A percentile compares a stretch with the other conserved stretches of the same genome.
Evolutionary conservation across 163 green algal genomes (phyloP).

Genomic region (Coccomyxa subellipsoidea): DNA sequence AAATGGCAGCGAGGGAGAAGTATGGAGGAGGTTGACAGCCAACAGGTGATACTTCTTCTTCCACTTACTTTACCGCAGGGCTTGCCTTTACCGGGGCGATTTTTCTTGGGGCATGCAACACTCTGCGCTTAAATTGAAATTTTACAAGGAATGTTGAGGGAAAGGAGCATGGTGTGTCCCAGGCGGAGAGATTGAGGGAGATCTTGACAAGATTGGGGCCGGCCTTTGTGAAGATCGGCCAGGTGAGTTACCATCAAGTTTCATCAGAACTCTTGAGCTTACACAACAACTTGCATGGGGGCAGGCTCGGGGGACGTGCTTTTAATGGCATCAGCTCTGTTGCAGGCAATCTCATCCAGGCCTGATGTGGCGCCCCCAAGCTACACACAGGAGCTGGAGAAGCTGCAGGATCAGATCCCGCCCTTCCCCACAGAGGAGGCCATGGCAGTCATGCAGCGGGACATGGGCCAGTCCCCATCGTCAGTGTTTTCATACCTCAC

Average conservation of each 20-base stretch:
- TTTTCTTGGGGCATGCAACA: too few relatives aligned
- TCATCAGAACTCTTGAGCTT: too few relatives aligned
- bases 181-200: slow-evolving; percentile 42
- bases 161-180: too few relatives aligned
- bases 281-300: too few relatives aligned
- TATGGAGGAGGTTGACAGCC: not conserved
- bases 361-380: slow-evolving; percentile 76
- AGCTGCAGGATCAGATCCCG: slow-evolving; percentile 78
- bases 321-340: not conserved
- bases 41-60: too few relatives aligned
- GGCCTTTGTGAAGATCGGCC: slow-evolving; percentile 84
- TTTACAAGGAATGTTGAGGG: too few relatives aligned
- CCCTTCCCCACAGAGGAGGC: slow-evolving; percentile 59
- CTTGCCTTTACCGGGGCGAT: too few relatives aligned
- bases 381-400: slow-evolving; percentile 82
- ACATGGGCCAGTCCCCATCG: slow-evolving; percentile 40
- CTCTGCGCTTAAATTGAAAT: too few relatives aligned
- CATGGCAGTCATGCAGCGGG: slow-evolving; percentile 31
- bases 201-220: slow-evolving; percentile 65
- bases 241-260: slow-evolving; percentile 41
- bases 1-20: not conserved
- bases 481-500: slow-evolving; percentile 63
- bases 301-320: not conserved
- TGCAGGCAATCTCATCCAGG: slow-evolving; percentile 45
- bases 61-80: too few relatives aligned